phyloP scores from a whole-genome alignment of 805 yeast species.

The Myxozyma sirexii region DNA sequence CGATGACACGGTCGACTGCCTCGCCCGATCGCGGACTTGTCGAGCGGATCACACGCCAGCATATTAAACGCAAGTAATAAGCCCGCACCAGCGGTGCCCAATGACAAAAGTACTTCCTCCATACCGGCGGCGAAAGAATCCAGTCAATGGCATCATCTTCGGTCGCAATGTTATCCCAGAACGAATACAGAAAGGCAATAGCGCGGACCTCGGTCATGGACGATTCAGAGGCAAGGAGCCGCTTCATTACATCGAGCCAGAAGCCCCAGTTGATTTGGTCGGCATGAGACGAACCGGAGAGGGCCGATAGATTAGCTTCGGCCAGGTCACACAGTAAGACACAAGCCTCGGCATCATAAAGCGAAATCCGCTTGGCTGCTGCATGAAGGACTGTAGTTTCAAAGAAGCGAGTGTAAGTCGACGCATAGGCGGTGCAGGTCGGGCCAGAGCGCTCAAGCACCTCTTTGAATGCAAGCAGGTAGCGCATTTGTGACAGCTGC shows the following conservation, averaged over 20 bases:
- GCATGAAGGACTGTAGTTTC: constrained; percentile 44
- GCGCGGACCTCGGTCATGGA: constrained; percentile 64
- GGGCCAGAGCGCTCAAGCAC: constrained; percentile 40
- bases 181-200: constrained; percentile 66
- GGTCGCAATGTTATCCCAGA: constrained; percentile 69
- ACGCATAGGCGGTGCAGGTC: constrained; percentile 40
- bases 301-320: constrained; percentile 46
- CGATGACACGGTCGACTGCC: constrained; percentile 10
- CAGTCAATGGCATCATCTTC: constrained; percentile 47
- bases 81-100: constrained; percentile 79
- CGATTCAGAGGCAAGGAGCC: constrained; percentile 66
- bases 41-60: constrained; percentile 60
- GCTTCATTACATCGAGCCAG: constrained; percentile 64
- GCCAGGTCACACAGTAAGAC: constrained; percentile 46
- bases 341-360: constrained; percentile 45
- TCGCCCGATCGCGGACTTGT: constrained; percentile 17
- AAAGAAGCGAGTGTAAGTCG: constrained; percentile 42
- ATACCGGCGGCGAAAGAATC: constrained; percentile 54
- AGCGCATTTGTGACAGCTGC: constrained; percentile 35
- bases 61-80: constrained; percentile 64
- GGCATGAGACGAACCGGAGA: constrained; percentile 38
- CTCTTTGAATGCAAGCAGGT: constrained; percentile 44
- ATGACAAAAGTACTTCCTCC: constrained; percentile 67
- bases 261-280: constrained; percentile 67
- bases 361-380: constrained; percentile 41